Evolutionary conservation across 768 basidiomycete genomes (phyloP).

Genomic region (Agaricus sinodeliciosus): DNA sequence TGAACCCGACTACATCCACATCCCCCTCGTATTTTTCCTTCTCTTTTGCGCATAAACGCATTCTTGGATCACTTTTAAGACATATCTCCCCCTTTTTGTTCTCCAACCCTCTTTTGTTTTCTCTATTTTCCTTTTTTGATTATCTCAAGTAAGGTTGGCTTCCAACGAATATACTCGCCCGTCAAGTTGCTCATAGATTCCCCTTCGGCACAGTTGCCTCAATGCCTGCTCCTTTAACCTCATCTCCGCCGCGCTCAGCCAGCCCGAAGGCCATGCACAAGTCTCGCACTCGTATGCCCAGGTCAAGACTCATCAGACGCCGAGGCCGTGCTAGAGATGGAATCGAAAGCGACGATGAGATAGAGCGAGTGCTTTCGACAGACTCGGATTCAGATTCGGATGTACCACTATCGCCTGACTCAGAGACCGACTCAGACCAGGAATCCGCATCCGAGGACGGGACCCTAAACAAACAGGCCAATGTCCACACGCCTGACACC

Average conservation of each 20-base stretch:
- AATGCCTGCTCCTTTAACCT: constrained; percentile 41
- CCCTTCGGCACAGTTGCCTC: constrained; percentile 17
- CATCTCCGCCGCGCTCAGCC: constrained; percentile 26
- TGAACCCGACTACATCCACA: constrained; percentile 23
- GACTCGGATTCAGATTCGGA: constrained; percentile 61
- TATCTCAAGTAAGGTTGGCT: constrained; percentile 28
- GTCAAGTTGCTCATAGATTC: constrained; percentile 8
- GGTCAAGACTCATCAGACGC: constrained; percentile 46
- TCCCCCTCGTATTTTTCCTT: constrained; percentile 14
- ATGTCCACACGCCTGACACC: constrained; percentile 59
- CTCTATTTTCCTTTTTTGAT: constrained; percentile 15
- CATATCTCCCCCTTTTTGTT: constrained; percentile 15
- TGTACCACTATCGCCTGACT: constrained; percentile 45
- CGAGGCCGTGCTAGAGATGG: constrained; percentile 54
- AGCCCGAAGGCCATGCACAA: constrained; percentile 24
- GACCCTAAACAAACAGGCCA: constrained; percentile 39
- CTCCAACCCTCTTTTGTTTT: constrained; percentile 16
- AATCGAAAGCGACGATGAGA: constrained; percentile 72
- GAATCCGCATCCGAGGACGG: constrained; percentile 65
- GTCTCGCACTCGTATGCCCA: constrained; percentile 30
- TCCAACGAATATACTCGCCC: constrained; percentile 9
- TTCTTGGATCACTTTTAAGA: constrained; percentile 11
- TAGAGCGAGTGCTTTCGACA: constrained; percentile 62
- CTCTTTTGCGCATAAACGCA: constrained; percentile 9
- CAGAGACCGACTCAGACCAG: constrained; percentile 57